These are phyloP conservation scores for Spathaspora sp. DNA, from an alignment of 1,139 yeast genomes.

Conservation along the genomic window DNA sequence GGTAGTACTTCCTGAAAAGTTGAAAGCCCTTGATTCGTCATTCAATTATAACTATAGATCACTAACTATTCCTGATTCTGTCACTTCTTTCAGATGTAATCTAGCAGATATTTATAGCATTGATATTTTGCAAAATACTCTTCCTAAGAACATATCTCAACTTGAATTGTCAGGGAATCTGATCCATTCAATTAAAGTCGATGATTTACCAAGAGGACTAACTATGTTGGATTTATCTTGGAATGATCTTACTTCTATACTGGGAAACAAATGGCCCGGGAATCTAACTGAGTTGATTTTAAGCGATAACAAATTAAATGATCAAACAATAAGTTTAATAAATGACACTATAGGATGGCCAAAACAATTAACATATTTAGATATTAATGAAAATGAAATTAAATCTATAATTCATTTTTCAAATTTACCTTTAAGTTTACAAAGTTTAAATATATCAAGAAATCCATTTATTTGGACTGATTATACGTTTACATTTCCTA, in stretches of 20 bases:
- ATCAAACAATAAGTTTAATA: conserved; percentile 15
- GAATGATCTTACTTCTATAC: conserved; percentile 18
- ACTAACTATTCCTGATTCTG: conserved; percentile 19
- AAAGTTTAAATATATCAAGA: conserved; percentile 21
- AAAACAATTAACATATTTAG: conserved; percentile 19
- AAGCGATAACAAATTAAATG: conserved; percentile 22
- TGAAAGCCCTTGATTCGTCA: conserved; percentile 33
- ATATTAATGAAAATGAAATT: conserved; percentile 23
- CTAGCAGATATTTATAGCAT: conserved; percentile 24
- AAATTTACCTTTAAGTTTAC: conserved; percentile 23
- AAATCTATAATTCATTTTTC: conserved; percentile 18
- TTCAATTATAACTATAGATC: conserved; percentile 29
- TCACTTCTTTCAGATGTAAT: conserved; percentile 31
- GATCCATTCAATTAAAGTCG: conserved; percentile 20
- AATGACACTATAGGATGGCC: conserved; percentile 28
- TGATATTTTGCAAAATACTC: conserved; percentile 4
- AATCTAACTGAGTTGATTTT: conserved; percentile 24
- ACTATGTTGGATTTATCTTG: conserved; percentile 30
- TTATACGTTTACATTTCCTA: conserved; percentile 23
- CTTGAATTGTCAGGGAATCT: conserved; percentile 36
- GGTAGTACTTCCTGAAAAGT: conserved; percentile 22
- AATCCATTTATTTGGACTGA: conserved; percentile 12
- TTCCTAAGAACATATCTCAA: conserved; percentile 24
- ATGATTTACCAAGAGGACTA: conserved; percentile 25
- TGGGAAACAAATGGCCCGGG: conserved; percentile 28